Evolutionary conservation across 352 stramenopile genomes (phyloP).

Genomic region (Ophiocytium majus): DNA sequence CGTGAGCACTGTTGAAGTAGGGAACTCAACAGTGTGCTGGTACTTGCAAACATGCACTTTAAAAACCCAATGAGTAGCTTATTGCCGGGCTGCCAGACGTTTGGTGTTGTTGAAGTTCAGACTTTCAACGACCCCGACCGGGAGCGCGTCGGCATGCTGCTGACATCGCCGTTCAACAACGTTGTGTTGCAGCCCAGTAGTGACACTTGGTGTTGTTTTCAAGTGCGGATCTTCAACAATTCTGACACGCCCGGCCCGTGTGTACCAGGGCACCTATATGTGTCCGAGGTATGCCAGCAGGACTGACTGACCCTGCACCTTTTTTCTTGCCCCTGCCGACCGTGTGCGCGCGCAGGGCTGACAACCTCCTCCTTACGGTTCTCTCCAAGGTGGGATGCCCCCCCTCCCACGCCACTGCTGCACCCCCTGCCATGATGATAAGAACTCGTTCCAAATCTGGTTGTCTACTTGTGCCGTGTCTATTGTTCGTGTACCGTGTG

Average conservation of each 20-base stretch:
- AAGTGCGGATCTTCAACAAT: not conserved
- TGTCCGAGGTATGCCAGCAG: not conserved
- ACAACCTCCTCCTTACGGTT: slow-evolving; percentile 12
- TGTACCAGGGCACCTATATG: not conserved
- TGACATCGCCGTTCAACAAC: not conserved
- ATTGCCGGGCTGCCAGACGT: no score
- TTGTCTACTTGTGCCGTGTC: no score
- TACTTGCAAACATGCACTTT: not conserved
- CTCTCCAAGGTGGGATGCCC: slow-evolving; percentile 17
- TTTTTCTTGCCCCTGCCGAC: not conserved
- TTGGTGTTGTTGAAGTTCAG: no score
- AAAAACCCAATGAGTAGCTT: not conserved
- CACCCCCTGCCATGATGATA: no score
- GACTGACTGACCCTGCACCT: not conserved
- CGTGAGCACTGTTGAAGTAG: not conserved
- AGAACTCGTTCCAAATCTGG: no score
- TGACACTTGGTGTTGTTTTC: not conserved
- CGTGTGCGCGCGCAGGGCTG: not conserved
- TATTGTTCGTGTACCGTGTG: no score
- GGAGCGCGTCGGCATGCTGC: not conserved
- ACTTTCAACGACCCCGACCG: no score
- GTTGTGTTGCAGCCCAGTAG: not conserved
- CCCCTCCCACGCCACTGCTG: no score
- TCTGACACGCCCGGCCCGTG: not conserved
- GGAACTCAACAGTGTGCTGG: not conserved